Evolutionary conservation across 305 asterid genomes (phyloP), one percentile per base, ranked within the genome.

Genomic region (Withania somnifera): DNA sequence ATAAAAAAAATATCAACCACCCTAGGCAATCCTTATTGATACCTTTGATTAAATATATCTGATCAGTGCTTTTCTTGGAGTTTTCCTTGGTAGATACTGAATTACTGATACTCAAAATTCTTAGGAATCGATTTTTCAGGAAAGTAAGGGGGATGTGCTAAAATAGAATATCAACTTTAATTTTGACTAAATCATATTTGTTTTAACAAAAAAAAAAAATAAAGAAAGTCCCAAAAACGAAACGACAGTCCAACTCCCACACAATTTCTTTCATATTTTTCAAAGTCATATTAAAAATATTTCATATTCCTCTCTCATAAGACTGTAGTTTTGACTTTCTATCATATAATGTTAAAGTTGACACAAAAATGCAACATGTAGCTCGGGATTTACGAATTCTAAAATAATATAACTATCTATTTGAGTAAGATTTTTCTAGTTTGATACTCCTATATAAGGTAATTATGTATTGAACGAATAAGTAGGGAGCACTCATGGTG

Each of bases 391-490:
- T 32, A 15, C 0, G 26, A 64, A 14, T 32, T 64, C 7, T 32
- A 64, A 32, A n/a, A 14, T 28, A 63, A 3, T 63, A 63, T 4
- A 63, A 28, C 7, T 14, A 60, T 60, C 5, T 24, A 60, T 26
- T 20, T 20, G 64, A 6, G 34, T 57, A 58, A 32, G 6, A 64
- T 32, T 32, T 32, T 32, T 30, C 3, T 15, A 11, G 58, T 45
- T 71, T 71, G 45, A 9, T 11, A 69, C 20, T 69, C 47, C 24
- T 8, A 66, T 66, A 9, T 30, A 30, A 10, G 73, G 75, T n/a
- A n/a, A 34, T 66, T n/a, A 17, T 19, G 9, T 40, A 82, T 32
- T n/a, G 54, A 36, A 53, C 56, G 75, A 86, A 79, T 85, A 34
- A 77, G 81, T 61, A 53, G 80, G 45, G 28, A 64, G n/a, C 3